Evolutionary conservation across 768 basidiomycete species (phyloP), one percentile per base, ranked within the genome.

Genomic region (Phylloporus sp.): DNA sequence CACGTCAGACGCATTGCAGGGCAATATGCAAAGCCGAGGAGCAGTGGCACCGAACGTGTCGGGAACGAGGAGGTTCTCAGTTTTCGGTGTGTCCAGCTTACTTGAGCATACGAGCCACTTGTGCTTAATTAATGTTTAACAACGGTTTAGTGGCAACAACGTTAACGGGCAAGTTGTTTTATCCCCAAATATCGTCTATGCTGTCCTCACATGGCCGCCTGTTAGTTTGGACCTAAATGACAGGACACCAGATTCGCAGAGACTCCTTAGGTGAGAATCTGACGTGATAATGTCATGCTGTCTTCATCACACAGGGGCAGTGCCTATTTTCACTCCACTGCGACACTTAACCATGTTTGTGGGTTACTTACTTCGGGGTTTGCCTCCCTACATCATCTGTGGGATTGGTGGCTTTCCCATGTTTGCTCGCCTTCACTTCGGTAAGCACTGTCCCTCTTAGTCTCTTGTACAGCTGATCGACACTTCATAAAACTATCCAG

Each of bases 261-360:
- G 97, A 18, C 74, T 99, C 9, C 73, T 98, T 11, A 86, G 82
- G 92, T 69, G 32, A 49, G 65, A 39, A 59, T 45, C 38, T 47
- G 26, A 47, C 16, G 32, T 47, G 10, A 39, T 41, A 6, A 13
- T 1, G 8, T 29, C 23, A 4, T 31, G 1, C 18, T 35, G 0
- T 18, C 40, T 43, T 13, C 53, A 61, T 59, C 48, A 63, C 50
- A 27, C 6, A 13, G 24, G 22, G 20, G 22, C 57, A 94, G 91
- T 55, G 94, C 95, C 2, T 98, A 98, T 77, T 97, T 97, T 73
- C 87, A 98, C 72, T 97, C 95, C 0, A 80, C 92, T 0, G 80
- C 94, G 8, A 98, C 97, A 0, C 77, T 97, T 36, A 99, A 99
- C 72, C 85, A 95, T 70, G 78, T 97, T 51, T 87, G 97, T 16